Evolutionary conservation across 345 rosid species (phyloP), one percentile per base, ranked within the genome.

Genomic region (Hibiscus mutabilis): DNA sequence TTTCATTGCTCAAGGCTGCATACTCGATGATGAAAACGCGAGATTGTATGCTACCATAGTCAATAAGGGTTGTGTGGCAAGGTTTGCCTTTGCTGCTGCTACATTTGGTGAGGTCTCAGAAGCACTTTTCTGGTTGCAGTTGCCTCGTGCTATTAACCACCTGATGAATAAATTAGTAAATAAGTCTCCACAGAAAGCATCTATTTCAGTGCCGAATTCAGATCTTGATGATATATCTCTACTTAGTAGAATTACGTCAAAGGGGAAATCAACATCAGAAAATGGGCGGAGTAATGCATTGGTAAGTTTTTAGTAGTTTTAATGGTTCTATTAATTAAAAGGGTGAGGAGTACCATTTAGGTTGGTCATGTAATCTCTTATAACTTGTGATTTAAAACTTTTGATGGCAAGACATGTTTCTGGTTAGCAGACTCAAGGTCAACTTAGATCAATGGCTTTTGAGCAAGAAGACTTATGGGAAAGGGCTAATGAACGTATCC

Each of bases 21-120:
- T 94, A 71, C 82, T 94, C 40, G 97, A 94, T 78, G 97, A 94
- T 80, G 97, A 90, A 77, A 88, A 86, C 73, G 93, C 89, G 46
- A 87, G 88, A 81, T 72, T 94, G 42, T 94, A 94, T 78, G 93
- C 97, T 79, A 83, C 90, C 56, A 76, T 92, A 49, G 92, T 90
- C 71, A 83, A 82, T 64, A 91, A 87, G 85, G 97, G 98, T 71
- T 88, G 71, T 79, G 84, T 90, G 16, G 90, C 84, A 66, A 88
- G 95, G 84, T 92, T 90, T 87, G 93, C 98, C 49, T 89, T 94
- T 77, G 96, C 97, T n/a, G 97, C 98, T 78, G 93, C 97, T 70
- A 78, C 89, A 78, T 94, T 88, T 82, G 97, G 97, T 73, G 98
- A 94, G 83, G 84, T 83, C 57, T 78, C 89, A 19, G 97, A 94